These are phyloP conservation scores for Phlyctochytrium planicorne DNA, from an alignment of 192 early-diverging fungal genomes.

Conservation along the genomic window DNA sequence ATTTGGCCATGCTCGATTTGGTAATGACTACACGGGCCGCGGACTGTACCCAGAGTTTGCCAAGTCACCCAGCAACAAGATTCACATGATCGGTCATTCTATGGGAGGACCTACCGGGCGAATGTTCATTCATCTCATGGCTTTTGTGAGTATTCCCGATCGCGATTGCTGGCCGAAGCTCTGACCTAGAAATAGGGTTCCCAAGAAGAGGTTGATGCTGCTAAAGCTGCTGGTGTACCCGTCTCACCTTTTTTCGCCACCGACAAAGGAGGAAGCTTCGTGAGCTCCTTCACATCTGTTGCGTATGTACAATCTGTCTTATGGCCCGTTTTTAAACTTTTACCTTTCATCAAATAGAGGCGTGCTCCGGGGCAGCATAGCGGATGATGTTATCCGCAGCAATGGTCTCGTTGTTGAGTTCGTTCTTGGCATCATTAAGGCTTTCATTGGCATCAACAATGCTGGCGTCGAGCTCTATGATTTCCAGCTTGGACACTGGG, in stretches of 20 bases:
- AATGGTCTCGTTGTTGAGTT: conserved; percentile 5
- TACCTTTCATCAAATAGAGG: not conserved
- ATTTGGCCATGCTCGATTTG: conserved; percentile 26
- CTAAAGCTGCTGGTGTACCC: not conserved
- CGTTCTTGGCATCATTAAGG: conserved; percentile 1
- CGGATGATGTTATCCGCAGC: conserved; percentile 12
- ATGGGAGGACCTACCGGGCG: conserved; percentile 27
- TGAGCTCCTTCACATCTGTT: conserved; percentile 13
- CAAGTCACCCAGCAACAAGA: not conserved
- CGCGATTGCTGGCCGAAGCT: too few relatives aligned
- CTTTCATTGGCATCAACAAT: conserved; percentile 19
- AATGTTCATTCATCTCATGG: conserved; percentile 18
- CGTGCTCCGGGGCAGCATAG: conserved; percentile 18
- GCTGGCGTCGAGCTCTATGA: conserved; percentile 3
- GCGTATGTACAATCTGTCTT: conserved; percentile 9
- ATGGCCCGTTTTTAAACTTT: conserved; percentile 1
- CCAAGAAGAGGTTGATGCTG: conserved; percentile 20
- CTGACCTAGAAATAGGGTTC: too few relatives aligned
- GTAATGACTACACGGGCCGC: conserved; percentile 15
- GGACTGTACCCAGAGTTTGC: conserved; percentile 11
- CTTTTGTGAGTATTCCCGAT: conserved; percentile 7
- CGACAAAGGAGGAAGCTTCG: conserved; percentile 12
- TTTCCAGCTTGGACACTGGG: conserved; percentile 27
- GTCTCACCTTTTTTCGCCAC: conserved; percentile 28
- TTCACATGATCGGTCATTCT: conserved; percentile 28